Conservation (phyloP, 2,329 filamentous ascomycete species). For the Fusarium hostae region DNA sequence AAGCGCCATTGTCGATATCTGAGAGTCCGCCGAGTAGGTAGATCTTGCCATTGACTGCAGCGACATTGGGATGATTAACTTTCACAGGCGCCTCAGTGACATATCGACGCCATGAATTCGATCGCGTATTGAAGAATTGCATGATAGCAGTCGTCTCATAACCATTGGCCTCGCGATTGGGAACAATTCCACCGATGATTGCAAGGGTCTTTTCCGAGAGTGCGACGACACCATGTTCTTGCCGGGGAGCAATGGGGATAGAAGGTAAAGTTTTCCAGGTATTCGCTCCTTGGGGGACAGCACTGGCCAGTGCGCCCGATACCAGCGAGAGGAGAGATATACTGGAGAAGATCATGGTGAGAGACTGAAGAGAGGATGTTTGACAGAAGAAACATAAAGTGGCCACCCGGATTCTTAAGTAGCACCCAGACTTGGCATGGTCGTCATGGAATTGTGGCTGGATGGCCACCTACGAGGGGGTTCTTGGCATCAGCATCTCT, state of each 20-base stretch:
- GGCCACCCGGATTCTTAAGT: constrained; percentile 11
- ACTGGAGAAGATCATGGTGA: constrained; percentile 3
- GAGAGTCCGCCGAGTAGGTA: constrained; percentile 54
- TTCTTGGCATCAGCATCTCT: constrained; percentile 24
- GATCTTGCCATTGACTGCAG: constrained; percentile 49
- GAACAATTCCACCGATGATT: constrained; percentile 45
- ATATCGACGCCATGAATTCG: constrained; percentile 44
- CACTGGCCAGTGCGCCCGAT: constrained; percentile 10
- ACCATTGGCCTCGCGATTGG: constrained; percentile 17
- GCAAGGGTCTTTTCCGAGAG: constrained; percentile 39
- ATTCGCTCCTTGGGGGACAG: constrained; percentile 2
- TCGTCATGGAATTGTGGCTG: constrained; percentile 29
- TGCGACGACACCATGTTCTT: constrained; percentile 44
- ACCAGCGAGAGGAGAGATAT: constrained; percentile 3
- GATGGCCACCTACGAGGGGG: background rate
- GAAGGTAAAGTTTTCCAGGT: constrained; percentile 40
- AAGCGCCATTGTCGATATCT: constrained; percentile 36
- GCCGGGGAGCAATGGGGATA: constrained; percentile 41
- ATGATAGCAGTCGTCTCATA: constrained; percentile 41
- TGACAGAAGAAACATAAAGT: background rate
- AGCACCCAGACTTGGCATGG: background rate
- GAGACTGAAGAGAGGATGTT: background rate
- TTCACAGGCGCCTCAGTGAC: constrained; percentile 44
- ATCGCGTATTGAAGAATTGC: constrained; percentile 48
- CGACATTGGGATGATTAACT: constrained; percentile 54